Base-by-base conservation (phyloP, 2,329 filamentous ascomycete species). In the Furcasterigmium sp. region DNA sequence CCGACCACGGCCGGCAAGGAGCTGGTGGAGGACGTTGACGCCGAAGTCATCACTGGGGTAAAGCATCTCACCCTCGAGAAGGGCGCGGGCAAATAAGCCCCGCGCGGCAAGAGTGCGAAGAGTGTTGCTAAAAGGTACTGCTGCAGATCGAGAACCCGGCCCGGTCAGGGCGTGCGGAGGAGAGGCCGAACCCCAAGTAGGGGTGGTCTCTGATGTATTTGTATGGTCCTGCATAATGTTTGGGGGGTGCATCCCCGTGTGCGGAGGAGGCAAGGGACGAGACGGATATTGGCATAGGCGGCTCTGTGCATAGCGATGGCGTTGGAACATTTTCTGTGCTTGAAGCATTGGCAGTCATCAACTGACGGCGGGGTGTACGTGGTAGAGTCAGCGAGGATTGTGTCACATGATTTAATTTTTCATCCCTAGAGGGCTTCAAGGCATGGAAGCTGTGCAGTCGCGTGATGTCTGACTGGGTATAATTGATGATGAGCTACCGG, bases 31-130 rank as follows among this genome's bases (percentile, higher is more conserved):
- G 79, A 82, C 51, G 43, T 70, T 10, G 63, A 68, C 42, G 79
- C 76, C 3, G 77, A 82, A 57, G 52, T 79, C 21, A 81, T 82
- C 42, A 81, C 78, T 15, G 79, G 79, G 43, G 60, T 83, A 62
- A 70, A 72, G 61, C 67, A 76, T 47, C 58, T 82, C 41, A 64
- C 67, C 41, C 50, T 78, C 28, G 69, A 73, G 45, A 67, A 67
- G 52, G 63, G 61, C 41, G 51, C 46, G 40, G 53, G 54, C 46
- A 55, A 55, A 47, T 47, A 51, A 53, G 53, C 11, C 8, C 20
- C 23, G 14, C n/a, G 32, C 32, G n/a, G 14, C 11, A 9, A 17
- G 15, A 7, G 15, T 17, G 32, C 11, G n/a, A 35, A 35, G 32
- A 49, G 46, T 46, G 46, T 43, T 43, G 46, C 48, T 48, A 50